Conservation (phyloP, 345 rosid species). For the Chamaenerion angustifolium region DNA sequence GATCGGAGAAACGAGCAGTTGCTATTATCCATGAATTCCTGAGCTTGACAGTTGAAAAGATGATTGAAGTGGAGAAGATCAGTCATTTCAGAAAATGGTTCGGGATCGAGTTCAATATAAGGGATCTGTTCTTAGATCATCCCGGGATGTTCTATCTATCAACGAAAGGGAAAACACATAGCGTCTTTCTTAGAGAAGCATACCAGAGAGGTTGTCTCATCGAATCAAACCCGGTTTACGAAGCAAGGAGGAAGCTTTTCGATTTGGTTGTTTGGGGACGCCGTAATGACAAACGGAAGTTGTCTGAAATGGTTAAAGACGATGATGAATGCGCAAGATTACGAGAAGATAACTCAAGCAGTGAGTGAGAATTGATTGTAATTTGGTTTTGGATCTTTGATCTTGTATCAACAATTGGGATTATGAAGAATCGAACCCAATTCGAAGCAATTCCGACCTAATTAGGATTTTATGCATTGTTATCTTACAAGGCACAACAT, state of each 20-base stretch:
- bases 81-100: slow-evolving; percentile 82
- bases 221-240: slow-evolving; percentile 56
- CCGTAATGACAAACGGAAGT: slow-evolving; percentile 3
- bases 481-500: too few species aligned
- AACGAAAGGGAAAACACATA: slow-evolving; percentile 72
- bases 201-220: slow-evolving; percentile 61
- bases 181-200: slow-evolving; percentile 78
- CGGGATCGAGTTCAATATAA: slow-evolving; percentile 62
- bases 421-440: too few species aligned
- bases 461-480: too few species aligned
- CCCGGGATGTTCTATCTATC: slow-evolving; percentile 77
- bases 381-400: too few species aligned
- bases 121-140: slow-evolving; percentile 89
- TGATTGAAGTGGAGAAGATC: slow-evolving; percentile 88
- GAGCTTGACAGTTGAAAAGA: slow-evolving; percentile 74
- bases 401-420: too few species aligned
- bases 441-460: too few species aligned
- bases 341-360: too few species aligned
- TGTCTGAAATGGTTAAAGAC: too few species aligned
- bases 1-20: slow-evolving; percentile 63
- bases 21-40: slow-evolving; percentile 68
- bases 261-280: slow-evolving; percentile 73
- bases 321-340: too few species aligned
- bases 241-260: slow-evolving; percentile 62
- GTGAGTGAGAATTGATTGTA: too few species aligned